Evolutionary conservation across 192 early-diverging fungal species (phyloP).

Genomic region (Chytriomyces confervae): DNA sequence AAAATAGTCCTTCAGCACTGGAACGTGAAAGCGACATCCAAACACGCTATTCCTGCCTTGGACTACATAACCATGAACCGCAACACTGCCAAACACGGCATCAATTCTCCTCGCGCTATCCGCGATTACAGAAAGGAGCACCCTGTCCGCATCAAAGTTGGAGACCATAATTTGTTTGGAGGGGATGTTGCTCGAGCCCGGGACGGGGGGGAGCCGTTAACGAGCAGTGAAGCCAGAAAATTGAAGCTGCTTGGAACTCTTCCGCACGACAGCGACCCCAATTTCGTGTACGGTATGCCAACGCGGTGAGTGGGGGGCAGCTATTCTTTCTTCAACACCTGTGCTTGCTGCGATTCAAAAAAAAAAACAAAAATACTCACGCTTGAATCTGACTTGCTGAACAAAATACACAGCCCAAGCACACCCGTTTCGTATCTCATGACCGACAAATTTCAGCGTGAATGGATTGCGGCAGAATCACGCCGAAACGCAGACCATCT

Average conservation of each 20-base stretch:
- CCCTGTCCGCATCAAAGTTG: slow-evolving; percentile 57
- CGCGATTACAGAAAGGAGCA: slow-evolving; percentile 52
- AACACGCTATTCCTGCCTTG: slow-evolving; percentile 49
- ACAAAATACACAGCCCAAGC: slow-evolving; percentile 45
- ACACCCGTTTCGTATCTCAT: slow-evolving; percentile 62
- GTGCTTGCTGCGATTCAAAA: background rate
- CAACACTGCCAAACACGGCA: slow-evolving; percentile 51
- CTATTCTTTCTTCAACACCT: background rate
- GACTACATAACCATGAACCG: slow-evolving; percentile 70
- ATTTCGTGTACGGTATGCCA: slow-evolving; percentile 64
- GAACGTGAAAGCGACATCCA: slow-evolving; percentile 52
- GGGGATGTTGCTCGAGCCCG: slow-evolving; percentile 25
- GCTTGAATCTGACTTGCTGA: background rate
- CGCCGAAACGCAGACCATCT: slow-evolving; percentile 34
- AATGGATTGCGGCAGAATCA: slow-evolving; percentile 47
- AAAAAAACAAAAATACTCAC: background rate
- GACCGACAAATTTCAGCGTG: slow-evolving; percentile 61
- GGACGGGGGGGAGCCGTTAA: slow-evolving; percentile 23
- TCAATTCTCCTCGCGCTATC: slow-evolving; percentile 52
- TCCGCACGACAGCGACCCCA: slow-evolving; percentile 58
- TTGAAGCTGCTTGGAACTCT: slow-evolving; percentile 42
- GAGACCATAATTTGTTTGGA: slow-evolving; percentile 41
- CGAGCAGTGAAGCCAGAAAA: slow-evolving; percentile 31
- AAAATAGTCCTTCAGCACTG: slow-evolving; percentile 61
- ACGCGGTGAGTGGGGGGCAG: slow-evolving; percentile 46